These are phyloP conservation scores for Nemania serpens DNA, from an alignment of 2,329 filamentous ascomycete species.

Conservation along the genomic window DNA sequence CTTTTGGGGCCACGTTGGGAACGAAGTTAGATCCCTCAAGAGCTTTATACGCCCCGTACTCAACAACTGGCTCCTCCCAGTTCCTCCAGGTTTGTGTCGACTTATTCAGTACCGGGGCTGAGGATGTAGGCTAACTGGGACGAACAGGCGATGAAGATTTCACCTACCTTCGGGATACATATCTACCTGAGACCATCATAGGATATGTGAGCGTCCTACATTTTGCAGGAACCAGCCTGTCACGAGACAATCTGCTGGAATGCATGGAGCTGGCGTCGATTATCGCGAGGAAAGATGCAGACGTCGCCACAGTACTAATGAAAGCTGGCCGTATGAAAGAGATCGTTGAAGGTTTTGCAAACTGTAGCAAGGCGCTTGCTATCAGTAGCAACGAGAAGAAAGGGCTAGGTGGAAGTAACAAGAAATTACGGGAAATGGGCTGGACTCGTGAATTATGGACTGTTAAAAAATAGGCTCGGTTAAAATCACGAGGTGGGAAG, in stretches of 20 bases:
- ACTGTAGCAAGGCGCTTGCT: slow-evolving; percentile 73
- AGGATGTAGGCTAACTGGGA: slow-evolving; percentile 18
- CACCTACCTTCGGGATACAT: slow-evolving; percentile 69
- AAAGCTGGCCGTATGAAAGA: slow-evolving; percentile 72
- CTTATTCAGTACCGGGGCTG: not conserved
- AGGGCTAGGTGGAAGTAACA: slow-evolving; percentile 53
- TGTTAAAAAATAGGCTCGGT: slow-evolving; percentile 54
- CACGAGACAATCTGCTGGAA: slow-evolving; percentile 76
- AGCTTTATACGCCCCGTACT: slow-evolving; percentile 65
- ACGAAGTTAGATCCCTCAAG: slow-evolving; percentile 59
- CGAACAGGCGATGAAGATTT: slow-evolving; percentile 62
- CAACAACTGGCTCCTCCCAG: slow-evolving; percentile 64
- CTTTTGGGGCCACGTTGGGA: slow-evolving; percentile 59
- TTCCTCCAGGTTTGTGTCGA: slow-evolving; percentile 56
- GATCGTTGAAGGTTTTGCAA: slow-evolving; percentile 75
- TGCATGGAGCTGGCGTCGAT: slow-evolving; percentile 83
- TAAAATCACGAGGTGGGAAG: too few relatives aligned
- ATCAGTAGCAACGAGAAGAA: slow-evolving; percentile 61
- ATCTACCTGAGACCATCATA: slow-evolving; percentile 84
- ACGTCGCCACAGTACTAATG: slow-evolving; percentile 68
- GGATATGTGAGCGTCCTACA: slow-evolving; percentile 83
- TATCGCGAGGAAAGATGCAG: slow-evolving; percentile 72
- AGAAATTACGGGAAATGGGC: slow-evolving; percentile 65
- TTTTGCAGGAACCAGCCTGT: slow-evolving; percentile 74
- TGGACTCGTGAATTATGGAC: slow-evolving; percentile 69